phyloP scores from a whole-genome alignment of 148 eudicot genomes.

The Drosera capensis region DNA sequence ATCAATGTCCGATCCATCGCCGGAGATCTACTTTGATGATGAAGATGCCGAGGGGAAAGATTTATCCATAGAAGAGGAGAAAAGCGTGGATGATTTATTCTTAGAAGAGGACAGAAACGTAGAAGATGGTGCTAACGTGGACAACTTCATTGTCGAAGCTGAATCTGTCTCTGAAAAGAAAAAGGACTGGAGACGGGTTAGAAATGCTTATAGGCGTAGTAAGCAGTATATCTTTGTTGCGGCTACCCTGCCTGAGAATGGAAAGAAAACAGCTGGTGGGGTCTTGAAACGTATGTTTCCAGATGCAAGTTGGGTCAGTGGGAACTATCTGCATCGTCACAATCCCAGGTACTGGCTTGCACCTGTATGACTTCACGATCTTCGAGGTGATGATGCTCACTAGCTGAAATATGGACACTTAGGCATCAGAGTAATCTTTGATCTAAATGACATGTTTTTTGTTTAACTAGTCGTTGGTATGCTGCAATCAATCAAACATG shows the following conservation, averaged over 20 bases:
- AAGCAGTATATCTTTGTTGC: constrained; percentile 93
- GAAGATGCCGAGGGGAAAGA: constrained; percentile 23
- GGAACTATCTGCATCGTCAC: constrained; percentile 74
- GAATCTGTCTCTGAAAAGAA: constrained; percentile 13
- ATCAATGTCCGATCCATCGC: constrained; percentile 12
- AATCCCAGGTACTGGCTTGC: constrained; percentile 98
- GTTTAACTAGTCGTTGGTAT: too few relatives aligned
- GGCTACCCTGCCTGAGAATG: constrained; percentile 91
- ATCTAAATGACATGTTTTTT: too few relatives aligned
- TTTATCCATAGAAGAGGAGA: constrained; percentile 18
- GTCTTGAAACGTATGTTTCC: constrained; percentile 74
- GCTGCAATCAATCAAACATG: too few relatives aligned
- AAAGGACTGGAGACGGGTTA: constrained; percentile 75
- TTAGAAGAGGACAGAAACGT: too few relatives aligned
- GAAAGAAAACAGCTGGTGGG: constrained; percentile 88
- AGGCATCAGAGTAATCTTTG: too few relatives aligned
- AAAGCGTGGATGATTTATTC: constrained; percentile 17
- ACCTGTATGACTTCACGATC: constrained; percentile 7
- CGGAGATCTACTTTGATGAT: constrained; percentile 15
- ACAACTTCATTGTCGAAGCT: constrained; percentile 11
- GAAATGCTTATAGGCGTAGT: constrained; percentile 60
- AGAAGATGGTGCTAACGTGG: constrained; percentile 12
- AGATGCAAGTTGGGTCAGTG: constrained; percentile 79
- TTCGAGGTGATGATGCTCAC: too few relatives aligned
- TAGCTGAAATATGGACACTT: too few relatives aligned